These are phyloP conservation scores for Fusarium clavum DNA, from an alignment of 2,329 filamentous ascomycete species.

Conservation along the genomic window DNA sequence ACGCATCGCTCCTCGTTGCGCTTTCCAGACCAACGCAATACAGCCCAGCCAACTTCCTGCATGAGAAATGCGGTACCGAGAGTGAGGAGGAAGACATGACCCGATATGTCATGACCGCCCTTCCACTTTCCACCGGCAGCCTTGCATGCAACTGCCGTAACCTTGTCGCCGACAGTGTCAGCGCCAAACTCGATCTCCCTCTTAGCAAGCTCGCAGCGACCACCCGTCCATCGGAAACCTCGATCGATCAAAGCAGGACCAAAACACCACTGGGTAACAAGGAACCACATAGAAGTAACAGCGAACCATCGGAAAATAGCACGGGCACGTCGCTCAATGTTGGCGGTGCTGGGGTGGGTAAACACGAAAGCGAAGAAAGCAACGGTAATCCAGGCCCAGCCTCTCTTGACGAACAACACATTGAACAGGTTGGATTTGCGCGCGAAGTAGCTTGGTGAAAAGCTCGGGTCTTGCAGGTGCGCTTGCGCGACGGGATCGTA, in stretches of 20 bases:
- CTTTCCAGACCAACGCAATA: constrained; percentile 57
- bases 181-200: constrained; percentile 60
- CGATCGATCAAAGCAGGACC: constrained; percentile 91
- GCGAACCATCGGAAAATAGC: constrained; percentile 76
- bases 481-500: constrained; percentile 74
- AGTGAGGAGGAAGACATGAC: constrained; percentile 93
- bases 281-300: constrained; percentile 82
- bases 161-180: constrained; percentile 61
- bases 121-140: constrained; percentile 84
- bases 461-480: constrained; percentile 65
- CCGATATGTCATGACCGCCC: constrained; percentile 96
- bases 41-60: constrained; percentile 78
- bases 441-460: constrained; percentile 87
- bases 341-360: constrained; percentile 69
- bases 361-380: constrained; percentile 78
- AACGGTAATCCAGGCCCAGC: constrained; percentile 90
- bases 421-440: constrained; percentile 95
- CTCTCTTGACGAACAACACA: constrained; percentile 90
- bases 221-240: constrained; percentile 88
- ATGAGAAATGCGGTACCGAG: constrained; percentile 83
- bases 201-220: constrained; percentile 75
- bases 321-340: constrained; percentile 58
- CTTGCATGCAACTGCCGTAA: constrained; percentile 85
- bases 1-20: constrained; percentile 71
- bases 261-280: constrained; percentile 97